Evolutionary conservation across 345 rosid genomes (phyloP), one percentile per base, ranked within the genome.

Genomic region (Clarkia xantiana): DNA sequence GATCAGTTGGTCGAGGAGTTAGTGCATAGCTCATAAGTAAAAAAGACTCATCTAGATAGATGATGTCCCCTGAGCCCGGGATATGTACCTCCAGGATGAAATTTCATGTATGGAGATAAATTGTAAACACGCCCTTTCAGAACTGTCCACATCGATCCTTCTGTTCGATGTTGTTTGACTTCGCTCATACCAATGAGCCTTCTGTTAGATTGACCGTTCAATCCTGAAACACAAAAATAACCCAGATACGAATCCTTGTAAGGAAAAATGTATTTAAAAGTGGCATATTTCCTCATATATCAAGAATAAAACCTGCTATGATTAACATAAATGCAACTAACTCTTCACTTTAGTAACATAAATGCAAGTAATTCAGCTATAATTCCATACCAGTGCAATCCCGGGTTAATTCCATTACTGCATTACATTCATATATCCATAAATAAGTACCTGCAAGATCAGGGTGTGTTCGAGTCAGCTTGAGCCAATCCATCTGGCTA

Each of bases 31-130:
- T 29, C 8, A 29, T 29, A 29, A 29, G 2, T 3, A 15, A 14
- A 34, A 11, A 57, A 53, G 41, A 51, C 22, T 50, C 39, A 12
- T 56, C 22, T 49, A 50, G 54, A 17, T 42, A 60, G 16, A 48
- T 19, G n/a, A 47, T 18, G 16, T 9, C n/a, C n/a, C n/a, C n/a
- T n/a, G n/a, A n/a, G n/a, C n/a, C n/a, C n/a, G n/a, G n/a, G n/a
- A n/a, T n/a, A n/a, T n/a, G n/a, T n/a, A n/a, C 93, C 95, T 73
- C 95, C 97, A 0, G 95, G 96, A 72, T 84, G 98, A 62, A 86
- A 91, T 50, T 82, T 91, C 96, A 84, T 78, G 62, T 80, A 86
- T 20, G 98, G 98, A 3, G 82, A 57, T 60, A 91, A 57, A 80
- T 91, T 84, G 66, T 91, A 86, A 0, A 81, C 95, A 1, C 71